Percentiles rank a stretch among this genome's conserved stretches.
Evolutionary conservation across 768 basidiomycete genomes (phyloP).

Genomic region (Pleurotus sapidus): DNA sequence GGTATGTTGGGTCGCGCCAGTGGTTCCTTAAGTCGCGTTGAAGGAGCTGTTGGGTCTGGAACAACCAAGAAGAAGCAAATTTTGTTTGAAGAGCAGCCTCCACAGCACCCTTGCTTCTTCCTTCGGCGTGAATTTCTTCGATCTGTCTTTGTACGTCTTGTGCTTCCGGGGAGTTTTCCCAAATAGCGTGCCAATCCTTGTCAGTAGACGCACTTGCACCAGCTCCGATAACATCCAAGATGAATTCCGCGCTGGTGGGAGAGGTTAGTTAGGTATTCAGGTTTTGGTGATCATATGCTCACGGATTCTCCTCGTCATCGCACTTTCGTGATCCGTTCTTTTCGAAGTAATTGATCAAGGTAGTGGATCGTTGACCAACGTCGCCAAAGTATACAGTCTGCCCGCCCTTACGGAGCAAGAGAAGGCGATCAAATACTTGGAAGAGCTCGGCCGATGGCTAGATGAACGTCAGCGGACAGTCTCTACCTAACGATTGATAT

Average conservation of each 20-base stretch:
- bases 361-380: constrained; percentile 55
- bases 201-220: constrained; percentile 55
- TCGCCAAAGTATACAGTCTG: constrained; percentile 75
- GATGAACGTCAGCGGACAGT: constrained; percentile 20
- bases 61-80: constrained; percentile 53
- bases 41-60: constrained; percentile 42
- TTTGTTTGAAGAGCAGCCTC: constrained; percentile 32
- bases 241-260: constrained; percentile 48
- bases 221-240: constrained; percentile 72
- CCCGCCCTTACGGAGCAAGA: constrained; percentile 78
- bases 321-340: constrained; percentile 64
- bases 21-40: constrained; percentile 41
- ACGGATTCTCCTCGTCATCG: constrained; percentile 71
- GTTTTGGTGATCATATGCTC: constrained; percentile 12
- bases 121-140: constrained; percentile 48
- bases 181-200: constrained; percentile 56
- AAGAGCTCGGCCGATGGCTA: constrained; percentile 86
- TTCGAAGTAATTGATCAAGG: constrained; percentile 77
- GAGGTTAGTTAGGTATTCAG: no score
- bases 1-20: constrained; percentile 62
- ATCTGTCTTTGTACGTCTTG: constrained; percentile 29
- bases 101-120: constrained; percentile 39
- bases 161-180: constrained; percentile 44
- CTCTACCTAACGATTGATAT: no score
- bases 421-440: constrained; percentile 73